phyloP scores from a whole-genome alignment of 345 rosid species.

The Arabidopsis arenosa region DNA sequence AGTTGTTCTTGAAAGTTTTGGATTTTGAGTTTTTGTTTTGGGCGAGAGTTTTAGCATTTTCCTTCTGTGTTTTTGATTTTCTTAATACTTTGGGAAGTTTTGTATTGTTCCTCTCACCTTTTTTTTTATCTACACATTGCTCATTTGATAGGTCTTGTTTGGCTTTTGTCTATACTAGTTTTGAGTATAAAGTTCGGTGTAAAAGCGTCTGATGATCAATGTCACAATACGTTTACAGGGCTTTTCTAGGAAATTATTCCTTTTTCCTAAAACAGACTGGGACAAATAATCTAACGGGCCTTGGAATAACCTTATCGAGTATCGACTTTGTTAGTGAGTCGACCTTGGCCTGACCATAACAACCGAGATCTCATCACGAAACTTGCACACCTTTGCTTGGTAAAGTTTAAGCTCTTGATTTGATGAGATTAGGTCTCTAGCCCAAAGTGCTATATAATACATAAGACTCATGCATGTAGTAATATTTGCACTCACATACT shows the following conservation, averaged over 20 bases:
- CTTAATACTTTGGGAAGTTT: slow-evolving; percentile 41
- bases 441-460: background rate
- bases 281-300: no score
- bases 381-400: background rate
- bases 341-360: background rate
- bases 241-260: no score
- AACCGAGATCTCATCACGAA: background rate
- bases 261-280: no score
- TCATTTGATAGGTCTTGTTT: slow-evolving; percentile 2
- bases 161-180: background rate
- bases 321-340: no score
- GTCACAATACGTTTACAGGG: background rate
- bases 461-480: background rate
- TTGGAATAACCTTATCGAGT: no score
- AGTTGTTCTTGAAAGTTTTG: slow-evolving; percentile 41
- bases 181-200: background rate
- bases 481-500: slow-evolving; percentile 1
- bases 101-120: slow-evolving; percentile 30
- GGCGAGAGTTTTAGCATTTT: slow-evolving; percentile 28
- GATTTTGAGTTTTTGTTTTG: slow-evolving; percentile 31
- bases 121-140: slow-evolving; percentile 1
- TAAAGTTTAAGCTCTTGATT: background rate
- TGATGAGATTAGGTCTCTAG: background rate
- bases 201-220: background rate
- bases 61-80: slow-evolving; percentile 24